Evolutionary conservation across 495 filamentous ascomycete genomes (phyloP).

Genomic region (Lasiosphaeria hispida): DNA sequence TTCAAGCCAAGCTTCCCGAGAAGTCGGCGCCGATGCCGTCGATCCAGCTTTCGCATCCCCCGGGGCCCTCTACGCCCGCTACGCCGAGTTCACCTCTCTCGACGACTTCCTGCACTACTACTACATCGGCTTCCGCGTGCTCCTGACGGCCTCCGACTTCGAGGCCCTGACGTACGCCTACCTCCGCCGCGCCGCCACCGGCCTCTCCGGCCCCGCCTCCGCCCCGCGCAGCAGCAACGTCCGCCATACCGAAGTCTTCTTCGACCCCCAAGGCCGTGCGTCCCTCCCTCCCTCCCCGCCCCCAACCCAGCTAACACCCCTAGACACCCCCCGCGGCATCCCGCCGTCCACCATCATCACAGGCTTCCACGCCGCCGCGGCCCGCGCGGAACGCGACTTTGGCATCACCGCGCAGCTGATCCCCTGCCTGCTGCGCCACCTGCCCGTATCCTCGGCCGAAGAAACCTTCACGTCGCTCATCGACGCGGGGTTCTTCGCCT

Average conservation of each 20-base stretch:
- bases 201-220: no score
- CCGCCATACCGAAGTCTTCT: conserved; percentile 75
- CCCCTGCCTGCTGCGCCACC: conserved; percentile 67
- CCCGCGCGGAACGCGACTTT: conserved; percentile 60
- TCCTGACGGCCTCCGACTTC: conserved; percentile 61
- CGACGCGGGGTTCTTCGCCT: conserved; percentile 49
- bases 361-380: conserved; percentile 58
- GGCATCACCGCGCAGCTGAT: conserved; percentile 62
- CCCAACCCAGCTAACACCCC: no score
- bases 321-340: conserved; percentile 57
- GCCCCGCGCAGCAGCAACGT: conserved; percentile 52
- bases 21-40: neutral
- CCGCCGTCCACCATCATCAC: conserved; percentile 57
- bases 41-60: conserved; percentile 61
- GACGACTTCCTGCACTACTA: conserved; percentile 80
- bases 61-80: conserved; percentile 57
- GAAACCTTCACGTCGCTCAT: conserved; percentile 50
- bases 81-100: conserved; percentile 62
- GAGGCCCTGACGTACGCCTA: conserved; percentile 73
- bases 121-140: conserved; percentile 71
- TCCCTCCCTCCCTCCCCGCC: no score
- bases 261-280: conserved; percentile 68
- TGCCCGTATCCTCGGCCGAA: conserved; percentile 55
- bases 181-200: conserved; percentile 56
- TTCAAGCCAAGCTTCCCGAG: no score